Base-by-base conservation (phyloP, 208 protist genomes). In the Trypanosoma mega region DNA sequence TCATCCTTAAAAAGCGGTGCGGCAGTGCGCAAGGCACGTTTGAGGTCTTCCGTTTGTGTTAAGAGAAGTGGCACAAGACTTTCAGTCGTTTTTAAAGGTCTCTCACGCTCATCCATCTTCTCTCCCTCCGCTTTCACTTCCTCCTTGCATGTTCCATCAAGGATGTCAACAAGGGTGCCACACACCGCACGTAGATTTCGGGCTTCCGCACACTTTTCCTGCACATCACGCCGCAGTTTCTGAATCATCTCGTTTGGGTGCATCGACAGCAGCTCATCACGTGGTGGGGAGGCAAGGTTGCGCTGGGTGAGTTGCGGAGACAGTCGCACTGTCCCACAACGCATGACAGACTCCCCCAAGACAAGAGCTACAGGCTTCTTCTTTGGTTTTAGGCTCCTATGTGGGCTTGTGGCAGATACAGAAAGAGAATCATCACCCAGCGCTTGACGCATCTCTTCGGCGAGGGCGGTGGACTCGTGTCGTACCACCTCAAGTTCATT, bases 321-420 rank as follows among this genome's bases (percentile, higher is more conserved):
- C 16, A 24, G 18, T 11, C 16, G 44, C 21, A 46, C 24, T 18
- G 68, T 3, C 33, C 51, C 56, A 67, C 36, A 37, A 39, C 47
- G 48, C 0, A 64, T 53, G 33, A 48, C 61, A 3, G 46, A 43
- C 18, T 51, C 63, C 39, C 62, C 29, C 23, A 73, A 49, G 9
- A 70, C 34, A 20, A 71, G 68, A 1, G 78, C 57, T 12, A 80
- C 34, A 0, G 79, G 79, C 63, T 90, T 86, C 39, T 67, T 76
- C 55, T 86, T 90, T 26, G 79, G 72, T 46, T 63, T 76, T 37
- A 90, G 45, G 26, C 45, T 47, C 27, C 68, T 63, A 23, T 51
- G 60, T 12, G 59, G 54, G 29, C 66, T 66, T 52, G 37, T 57
- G 37, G 27, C 51, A 24, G 67, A 45, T 12, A 33, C 34, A 3